Conservation (phyloP, 148 eudicot genomes). For the Rhododendron henanense region DNA sequence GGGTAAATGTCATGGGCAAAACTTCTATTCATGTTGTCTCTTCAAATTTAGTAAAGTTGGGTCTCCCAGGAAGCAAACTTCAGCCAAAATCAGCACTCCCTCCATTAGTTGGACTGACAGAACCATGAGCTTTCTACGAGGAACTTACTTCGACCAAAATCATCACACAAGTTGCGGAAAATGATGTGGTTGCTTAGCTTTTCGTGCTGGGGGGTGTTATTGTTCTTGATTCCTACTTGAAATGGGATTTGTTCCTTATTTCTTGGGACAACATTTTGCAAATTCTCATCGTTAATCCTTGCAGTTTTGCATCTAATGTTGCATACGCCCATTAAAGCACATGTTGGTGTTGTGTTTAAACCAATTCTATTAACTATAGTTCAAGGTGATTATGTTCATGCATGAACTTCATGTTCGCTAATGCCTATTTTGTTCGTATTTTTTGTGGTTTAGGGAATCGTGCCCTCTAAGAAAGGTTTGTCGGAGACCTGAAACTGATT, state of each 20-base stretch:
- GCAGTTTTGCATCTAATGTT: background rate
- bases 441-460: constrained; percentile 55
- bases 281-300: background rate
- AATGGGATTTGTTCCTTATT: too few relatives aligned
- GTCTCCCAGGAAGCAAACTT: too few relatives aligned
- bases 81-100: background rate
- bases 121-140: background rate
- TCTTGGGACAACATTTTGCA: background rate
- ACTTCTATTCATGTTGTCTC: too few relatives aligned
- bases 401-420: background rate
- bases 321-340: background rate
- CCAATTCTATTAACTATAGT: background rate
- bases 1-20: too few relatives aligned
- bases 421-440: background rate
- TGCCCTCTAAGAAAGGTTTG: constrained; percentile 76
- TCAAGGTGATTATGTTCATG: background rate
- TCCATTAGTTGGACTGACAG: background rate
- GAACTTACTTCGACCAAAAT: background rate
- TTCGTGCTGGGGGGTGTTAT: too few relatives aligned
- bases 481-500: constrained; percentile 85
- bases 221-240: too few relatives aligned
- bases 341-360: background rate
- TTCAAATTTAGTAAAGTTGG: too few relatives aligned
- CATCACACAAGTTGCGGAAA: background rate
- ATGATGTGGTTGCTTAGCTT: background rate